These are phyloP conservation scores for Trebouxiophyceae sp. DNA, from an alignment of 163 green algal genomes.

Conservation along the genomic window DNA sequence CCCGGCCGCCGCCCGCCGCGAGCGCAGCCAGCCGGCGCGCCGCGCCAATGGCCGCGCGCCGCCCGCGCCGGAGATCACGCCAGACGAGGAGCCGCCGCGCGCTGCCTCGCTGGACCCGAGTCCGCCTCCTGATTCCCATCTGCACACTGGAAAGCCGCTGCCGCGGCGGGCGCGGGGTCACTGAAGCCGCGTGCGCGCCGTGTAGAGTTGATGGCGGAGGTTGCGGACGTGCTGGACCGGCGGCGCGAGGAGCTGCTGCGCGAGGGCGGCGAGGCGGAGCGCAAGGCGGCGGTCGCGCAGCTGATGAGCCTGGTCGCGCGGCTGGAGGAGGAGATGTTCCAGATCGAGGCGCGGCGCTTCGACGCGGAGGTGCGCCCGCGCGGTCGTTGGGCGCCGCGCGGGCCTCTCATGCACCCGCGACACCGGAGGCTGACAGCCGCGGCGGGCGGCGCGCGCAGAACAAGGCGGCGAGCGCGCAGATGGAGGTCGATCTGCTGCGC, in stretches of 20 bases:
- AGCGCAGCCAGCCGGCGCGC: too few species aligned
- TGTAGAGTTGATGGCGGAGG: background rate
- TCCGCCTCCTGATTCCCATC: background rate
- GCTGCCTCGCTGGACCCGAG: background rate
- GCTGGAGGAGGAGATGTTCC: slow-evolving; percentile 23
- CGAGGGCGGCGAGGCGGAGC: background rate
- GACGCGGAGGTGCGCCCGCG: slow-evolving; percentile 13
- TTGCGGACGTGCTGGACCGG: background rate
- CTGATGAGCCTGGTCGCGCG: slow-evolving; percentile 17
- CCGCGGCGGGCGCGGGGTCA: background rate
- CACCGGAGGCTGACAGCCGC: background rate
- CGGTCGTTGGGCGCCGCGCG: background rate
- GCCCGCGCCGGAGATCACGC: background rate
- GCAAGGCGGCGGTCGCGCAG: background rate
- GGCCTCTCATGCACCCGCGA: background rate
- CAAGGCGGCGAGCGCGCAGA: background rate
- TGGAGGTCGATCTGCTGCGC: background rate
- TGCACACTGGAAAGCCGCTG: background rate
- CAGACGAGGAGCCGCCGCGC: background rate
- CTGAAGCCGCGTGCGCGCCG: background rate
- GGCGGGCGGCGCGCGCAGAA: background rate
- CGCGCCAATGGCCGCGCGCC: background rate
- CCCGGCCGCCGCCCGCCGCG: background rate
- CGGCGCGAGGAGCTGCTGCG: background rate
- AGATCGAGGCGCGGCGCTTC: slow-evolving; percentile 9